Evolutionary conservation across 352 stramenopile species (phyloP), one percentile per base, ranked within the genome.

Genomic region (Phytophthora pisi): DNA sequence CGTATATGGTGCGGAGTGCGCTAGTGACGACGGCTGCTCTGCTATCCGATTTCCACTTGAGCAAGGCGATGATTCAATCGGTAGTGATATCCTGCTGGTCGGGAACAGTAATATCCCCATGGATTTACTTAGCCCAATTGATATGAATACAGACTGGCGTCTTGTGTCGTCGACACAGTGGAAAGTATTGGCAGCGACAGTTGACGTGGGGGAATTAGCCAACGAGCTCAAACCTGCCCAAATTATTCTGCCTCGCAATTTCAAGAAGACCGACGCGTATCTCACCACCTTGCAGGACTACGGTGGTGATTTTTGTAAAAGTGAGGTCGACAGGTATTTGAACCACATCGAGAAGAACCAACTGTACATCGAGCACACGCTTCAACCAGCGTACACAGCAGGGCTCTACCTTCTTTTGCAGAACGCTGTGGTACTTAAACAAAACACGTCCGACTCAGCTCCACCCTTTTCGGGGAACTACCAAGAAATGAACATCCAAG

Each of bases 341-440:
- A 54, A 62, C 20, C 40, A 62, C 2, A 34, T 68, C n/a, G 64
- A 78, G 23, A 68, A 63, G 42, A 82, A 80, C 23, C 70, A 84
- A 34, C 3, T 82, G 24, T 82, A 84, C 53, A 71, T 79, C n/a
- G 71, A 82, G 20, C 40, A 63, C 26, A 78, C 61, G 10, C 60
- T 82, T 15, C 77, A 82, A 40, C 50, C 68, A 8, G 55, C 65
- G 16, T 79, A 82, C 43, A 81, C 71, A 0, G 43, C 71, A 2
- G 74, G 71, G 4, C 63, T 73, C 13, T 81, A 68, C 58, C 79
- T 72, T 31, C 40, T 81, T 8, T 81, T 75, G 45, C 64, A 84
- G 26, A 71, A 75, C 30, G 77, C 51, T 0, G 51, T 78, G 50
- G 52, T 63, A 8, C 46, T 49, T n/a, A 40, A 23, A 4, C 26